Base-by-base conservation (phyloP, 805 yeast genomes). In the Wickerhamiella bombiphila region DNA sequence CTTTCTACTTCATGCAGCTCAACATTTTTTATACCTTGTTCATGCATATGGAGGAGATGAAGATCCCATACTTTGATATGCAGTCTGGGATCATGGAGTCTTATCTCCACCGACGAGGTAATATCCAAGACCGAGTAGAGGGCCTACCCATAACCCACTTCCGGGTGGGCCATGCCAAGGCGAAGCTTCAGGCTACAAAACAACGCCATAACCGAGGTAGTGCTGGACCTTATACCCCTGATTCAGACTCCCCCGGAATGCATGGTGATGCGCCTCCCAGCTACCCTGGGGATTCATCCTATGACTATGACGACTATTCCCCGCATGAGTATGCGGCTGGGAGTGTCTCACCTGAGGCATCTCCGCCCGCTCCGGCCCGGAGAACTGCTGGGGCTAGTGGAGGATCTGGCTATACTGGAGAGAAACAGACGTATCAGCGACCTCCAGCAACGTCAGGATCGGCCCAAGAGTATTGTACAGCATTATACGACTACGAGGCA, bases 1-100 rank as follows among this genome's bases (percentile, higher is more conserved):
- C 93, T 39, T 77, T 91, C 59, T 91, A 91, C 63, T 91, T 75
- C 68, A 91, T 91, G 97, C 98, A 91, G 65, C 71, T 91, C 65
- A 91, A 91, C 64, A 83, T 91, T 41, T 91, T 86, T 60, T 91
- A 91, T 68, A 85, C 95, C 1, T 66, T 91, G 44, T 86, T 81
- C 65, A 78, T 70, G 54, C 72, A 80, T 51, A 81, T 88, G 82
- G 94, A 88, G 61, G 94, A 82, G 55, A 76, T 88, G 80, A 85
- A 91, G 63, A 91, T 91, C 48, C 95, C 96, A 13, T 91, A 91
- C 62, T 91, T 91, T 60, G 93, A 91, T 56, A 66, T 91, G 54
- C 66, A 72, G 36, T 68, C 80, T 32, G 97, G 85, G 56, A 80
- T 91, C 45, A 67, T 80, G 38, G 88, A 80, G 56, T 78, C 86